These are phyloP conservation scores for Lachancea kluyveri DNA, from an alignment of 805 yeast species.

Conservation along the genomic window DNA sequence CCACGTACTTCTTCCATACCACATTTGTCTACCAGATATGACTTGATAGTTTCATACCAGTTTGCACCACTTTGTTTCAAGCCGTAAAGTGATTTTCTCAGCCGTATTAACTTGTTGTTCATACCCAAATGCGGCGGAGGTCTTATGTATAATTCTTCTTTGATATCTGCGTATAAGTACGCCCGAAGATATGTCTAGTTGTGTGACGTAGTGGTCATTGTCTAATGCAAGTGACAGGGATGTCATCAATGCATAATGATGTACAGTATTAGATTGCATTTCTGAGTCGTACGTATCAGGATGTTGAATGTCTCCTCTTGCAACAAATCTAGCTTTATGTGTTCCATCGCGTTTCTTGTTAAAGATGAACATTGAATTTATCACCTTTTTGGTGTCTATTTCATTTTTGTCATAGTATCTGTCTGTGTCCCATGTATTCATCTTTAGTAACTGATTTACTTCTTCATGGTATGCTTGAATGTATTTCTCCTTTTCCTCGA, in stretches of 20 bases:
- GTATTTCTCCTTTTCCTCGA: slow-evolving; percentile 4
- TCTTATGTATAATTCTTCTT: slow-evolving; percentile 7
- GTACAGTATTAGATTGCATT: slow-evolving; percentile 7
- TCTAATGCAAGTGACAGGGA: slow-evolving; percentile 8
- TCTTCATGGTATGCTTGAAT: slow-evolving; percentile 11
- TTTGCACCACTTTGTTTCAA: slow-evolving; percentile 2
- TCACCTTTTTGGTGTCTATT: slow-evolving; percentile 3
- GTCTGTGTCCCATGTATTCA: slow-evolving; percentile 12
- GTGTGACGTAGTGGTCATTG: slow-evolving; percentile 5
- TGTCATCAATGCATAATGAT: slow-evolving; percentile 12
- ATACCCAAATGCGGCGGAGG: slow-evolving; percentile 7
- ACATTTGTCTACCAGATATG: neutral
- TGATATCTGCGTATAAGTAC: slow-evolving; percentile 6
- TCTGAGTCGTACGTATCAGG: slow-evolving; percentile 9
- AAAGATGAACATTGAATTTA: slow-evolving; percentile 12
- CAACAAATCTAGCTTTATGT: slow-evolving; percentile 10
- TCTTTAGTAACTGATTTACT: slow-evolving; percentile 9
- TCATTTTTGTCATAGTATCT: slow-evolving; percentile 1
- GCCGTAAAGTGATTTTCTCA: slow-evolving; percentile 7
- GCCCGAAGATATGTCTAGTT: slow-evolving; percentile 8
- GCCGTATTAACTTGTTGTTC: slow-evolving; percentile 6
- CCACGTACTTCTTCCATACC: slow-evolving; percentile 6
- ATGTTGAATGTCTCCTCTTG: slow-evolving; percentile 13
- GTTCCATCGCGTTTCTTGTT: slow-evolving; percentile 12
- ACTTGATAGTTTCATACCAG: slow-evolving; percentile 2